Percentiles rank a stretch among this genome's conserved stretches.
Evolutionary conservation across 176 grass and related monocot species (phyloP).

Genomic region (Musa troglodytarum): DNA sequence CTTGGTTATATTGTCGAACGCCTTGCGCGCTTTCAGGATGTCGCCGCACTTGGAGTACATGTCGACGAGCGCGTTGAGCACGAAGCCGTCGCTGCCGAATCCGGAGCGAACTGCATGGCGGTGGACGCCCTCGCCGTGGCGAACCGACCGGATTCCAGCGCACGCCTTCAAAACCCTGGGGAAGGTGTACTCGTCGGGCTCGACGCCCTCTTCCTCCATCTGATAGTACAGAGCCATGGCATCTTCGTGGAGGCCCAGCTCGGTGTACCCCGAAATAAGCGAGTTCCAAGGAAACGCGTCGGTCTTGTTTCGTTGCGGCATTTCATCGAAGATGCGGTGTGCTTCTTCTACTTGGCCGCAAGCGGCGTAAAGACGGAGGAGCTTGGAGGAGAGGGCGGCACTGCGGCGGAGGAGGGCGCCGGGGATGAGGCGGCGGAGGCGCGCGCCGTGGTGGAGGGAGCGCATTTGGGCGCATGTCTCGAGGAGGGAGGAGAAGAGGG

Average conservation of each 20-base stretch:
- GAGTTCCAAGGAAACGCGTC: conserved; percentile 50
- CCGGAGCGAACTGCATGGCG: conserved; percentile 43
- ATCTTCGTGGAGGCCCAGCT: conserved; percentile 37
- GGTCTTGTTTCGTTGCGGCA: conserved; percentile 19
- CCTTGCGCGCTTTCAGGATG: conserved; percentile 23
- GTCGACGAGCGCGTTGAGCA: conserved; percentile 41
- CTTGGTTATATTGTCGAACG: conserved; percentile 36
- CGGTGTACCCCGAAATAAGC: conserved; percentile 42
- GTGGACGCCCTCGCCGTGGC: conserved; percentile 37
- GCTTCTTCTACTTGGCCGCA: conserved; percentile 46
- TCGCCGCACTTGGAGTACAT: conserved; percentile 57
- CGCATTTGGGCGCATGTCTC: conserved; percentile 22
- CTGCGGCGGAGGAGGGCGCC: conserved; percentile 33
- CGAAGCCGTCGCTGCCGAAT: conserved; percentile 24
- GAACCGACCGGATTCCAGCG: conserved; percentile 25
- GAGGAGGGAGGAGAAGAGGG: conserved; percentile 35
- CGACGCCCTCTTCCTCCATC: conserved; percentile 60
- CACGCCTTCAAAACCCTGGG: conserved; percentile 40
- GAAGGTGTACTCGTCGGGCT: conserved; percentile 45
- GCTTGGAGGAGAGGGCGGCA: conserved; percentile 16
- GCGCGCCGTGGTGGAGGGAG: conserved; percentile 2
- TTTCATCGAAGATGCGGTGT: conserved; percentile 56
- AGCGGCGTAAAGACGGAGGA: conserved; percentile 36
- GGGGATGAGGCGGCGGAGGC: conserved; percentile 41
- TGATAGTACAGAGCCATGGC: conserved; percentile 58